Evolutionary conservation across 2,329 filamentous ascomycete species (phyloP), one percentile per base, ranked within the genome.

Genomic region (Zymoseptoria tritici): DNA sequence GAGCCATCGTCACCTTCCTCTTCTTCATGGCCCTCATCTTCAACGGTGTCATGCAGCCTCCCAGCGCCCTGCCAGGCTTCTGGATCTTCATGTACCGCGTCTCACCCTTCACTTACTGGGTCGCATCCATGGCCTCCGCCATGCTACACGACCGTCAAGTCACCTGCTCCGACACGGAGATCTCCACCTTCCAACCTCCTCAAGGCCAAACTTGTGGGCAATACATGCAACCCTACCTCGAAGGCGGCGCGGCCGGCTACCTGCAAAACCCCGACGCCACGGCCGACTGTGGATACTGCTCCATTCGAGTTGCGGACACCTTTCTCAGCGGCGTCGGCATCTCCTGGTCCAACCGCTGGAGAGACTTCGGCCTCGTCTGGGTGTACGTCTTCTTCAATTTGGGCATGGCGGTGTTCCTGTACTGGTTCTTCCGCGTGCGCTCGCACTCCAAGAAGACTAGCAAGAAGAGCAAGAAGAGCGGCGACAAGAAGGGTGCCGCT

Each of bases 51-150:
- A 75, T 90, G 57, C 83, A 86, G 61, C 73, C 80, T 82, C 85
- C 0, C 5, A 61, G 68, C 3, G 78, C 79, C 0, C 77, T 91
- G 1, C 87, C 88, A 0, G 80, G 83, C 0, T 91, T 91, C 76
- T 91, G 88, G 88, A 84, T 84, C 62, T 90, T 89, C 76, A 90
- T 90, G 87, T 88, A 90, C 72, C 80, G 83, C 24, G 78, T 84
- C 9, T 85, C 81, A 0, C 86, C 85, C 0, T 85, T 89, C 60
- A 88, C 85, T 0, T 90, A 89, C 72, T 84, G 80, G 79, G 68
- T 79, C 20, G 68, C 62, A 19, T 75, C 74, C 9, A 73, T 78
- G 46, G 71, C 76, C 2, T 66, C 71, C 4, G 73, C 75, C 0
- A 72, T 74, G 68, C 69, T 86, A 0, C 73, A 75, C 2, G 72